These are phyloP conservation scores for Hamigera avellanea DNA, from an alignment of 495 filamentous ascomycete genomes.

Conservation along the genomic window DNA sequence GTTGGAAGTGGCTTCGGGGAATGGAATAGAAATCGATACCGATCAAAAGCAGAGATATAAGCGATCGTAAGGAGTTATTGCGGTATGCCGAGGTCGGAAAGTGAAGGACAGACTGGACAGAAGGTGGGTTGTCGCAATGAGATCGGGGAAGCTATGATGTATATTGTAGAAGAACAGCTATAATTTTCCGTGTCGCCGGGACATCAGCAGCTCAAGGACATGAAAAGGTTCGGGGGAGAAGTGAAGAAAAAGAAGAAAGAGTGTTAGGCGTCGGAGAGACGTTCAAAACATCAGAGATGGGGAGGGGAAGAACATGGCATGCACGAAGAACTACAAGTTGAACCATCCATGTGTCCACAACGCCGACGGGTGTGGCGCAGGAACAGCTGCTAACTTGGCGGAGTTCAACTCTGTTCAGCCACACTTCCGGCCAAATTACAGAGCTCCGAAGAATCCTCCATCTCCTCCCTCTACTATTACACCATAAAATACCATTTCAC, in stretches of 20 bases:
- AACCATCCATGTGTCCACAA: slow-evolving; percentile 1
- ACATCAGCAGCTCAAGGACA: slow-evolving; percentile 15
- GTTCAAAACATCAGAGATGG: too few relatives aligned
- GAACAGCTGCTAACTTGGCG: too few relatives aligned
- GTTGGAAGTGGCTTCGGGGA: neutral
- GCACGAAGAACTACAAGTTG: neutral
- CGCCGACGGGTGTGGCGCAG: neutral
- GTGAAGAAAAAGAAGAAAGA: slow-evolving; percentile 1
- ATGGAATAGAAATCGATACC: neutral
- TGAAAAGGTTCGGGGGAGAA: slow-evolving; percentile 7
- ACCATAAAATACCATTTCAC: too few relatives aligned
- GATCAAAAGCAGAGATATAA: slow-evolving; percentile 4
- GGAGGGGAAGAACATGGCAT: too few relatives aligned
- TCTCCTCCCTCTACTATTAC: neutral
- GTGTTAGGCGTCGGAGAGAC: neutral
- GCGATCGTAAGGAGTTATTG: slow-evolving; percentile 3
- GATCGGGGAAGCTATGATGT: too few relatives aligned
- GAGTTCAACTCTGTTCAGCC: too few relatives aligned
- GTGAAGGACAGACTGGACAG: slow-evolving; percentile 10
- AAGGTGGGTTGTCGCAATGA: too few relatives aligned
- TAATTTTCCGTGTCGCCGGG: slow-evolving; percentile 14
- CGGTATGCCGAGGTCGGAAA: slow-evolving; percentile 1
- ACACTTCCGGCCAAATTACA: neutral
- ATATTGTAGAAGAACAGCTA: too few relatives aligned
- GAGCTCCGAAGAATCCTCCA: too few relatives aligned